Evolutionary conservation across 805 yeast genomes (phyloP).

Genomic region (Kodamaea hsintzibuensis): DNA sequence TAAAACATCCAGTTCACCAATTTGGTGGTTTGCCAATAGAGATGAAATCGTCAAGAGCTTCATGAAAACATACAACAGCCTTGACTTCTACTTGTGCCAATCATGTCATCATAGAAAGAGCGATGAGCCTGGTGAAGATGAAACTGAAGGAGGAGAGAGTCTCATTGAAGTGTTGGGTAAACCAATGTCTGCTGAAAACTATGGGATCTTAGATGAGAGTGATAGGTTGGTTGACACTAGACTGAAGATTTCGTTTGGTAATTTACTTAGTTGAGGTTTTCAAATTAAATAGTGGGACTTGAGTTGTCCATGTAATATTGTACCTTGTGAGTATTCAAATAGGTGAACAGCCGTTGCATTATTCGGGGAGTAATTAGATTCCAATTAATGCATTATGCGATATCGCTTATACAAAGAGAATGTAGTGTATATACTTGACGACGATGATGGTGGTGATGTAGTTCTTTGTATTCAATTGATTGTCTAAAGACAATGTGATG

Average conservation of each 20-base stretch:
- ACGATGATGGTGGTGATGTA: background rate
- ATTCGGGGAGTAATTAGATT: background rate
- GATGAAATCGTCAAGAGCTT: slow-evolving; percentile 7
- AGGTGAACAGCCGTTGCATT: background rate
- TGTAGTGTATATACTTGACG: background rate
- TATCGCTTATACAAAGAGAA: background rate
- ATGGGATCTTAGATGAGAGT: slow-evolving; percentile 28
- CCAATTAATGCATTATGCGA: background rate
- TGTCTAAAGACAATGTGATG: background rate
- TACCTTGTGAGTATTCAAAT: background rate
- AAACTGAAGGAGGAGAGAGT: slow-evolving; percentile 17
- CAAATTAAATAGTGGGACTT: no score
- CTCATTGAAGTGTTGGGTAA: slow-evolving; percentile 25
- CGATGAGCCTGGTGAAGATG: slow-evolving; percentile 4
- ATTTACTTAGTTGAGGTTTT: background rate
- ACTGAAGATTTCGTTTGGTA: slow-evolving; percentile 4
- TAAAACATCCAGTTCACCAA: slow-evolving; percentile 31
- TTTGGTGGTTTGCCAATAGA: slow-evolving; percentile 33
- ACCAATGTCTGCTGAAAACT: slow-evolving; percentile 33
- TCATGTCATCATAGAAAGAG: slow-evolving; percentile 29
- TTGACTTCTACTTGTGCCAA: slow-evolving; percentile 26
- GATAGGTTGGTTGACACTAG: slow-evolving; percentile 20
- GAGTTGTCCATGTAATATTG: background rate
- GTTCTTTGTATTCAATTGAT: background rate
- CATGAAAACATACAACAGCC: slow-evolving; percentile 2